Base-by-base conservation (phyloP, 345 rosid genomes). In the Salix exigua region DNA sequence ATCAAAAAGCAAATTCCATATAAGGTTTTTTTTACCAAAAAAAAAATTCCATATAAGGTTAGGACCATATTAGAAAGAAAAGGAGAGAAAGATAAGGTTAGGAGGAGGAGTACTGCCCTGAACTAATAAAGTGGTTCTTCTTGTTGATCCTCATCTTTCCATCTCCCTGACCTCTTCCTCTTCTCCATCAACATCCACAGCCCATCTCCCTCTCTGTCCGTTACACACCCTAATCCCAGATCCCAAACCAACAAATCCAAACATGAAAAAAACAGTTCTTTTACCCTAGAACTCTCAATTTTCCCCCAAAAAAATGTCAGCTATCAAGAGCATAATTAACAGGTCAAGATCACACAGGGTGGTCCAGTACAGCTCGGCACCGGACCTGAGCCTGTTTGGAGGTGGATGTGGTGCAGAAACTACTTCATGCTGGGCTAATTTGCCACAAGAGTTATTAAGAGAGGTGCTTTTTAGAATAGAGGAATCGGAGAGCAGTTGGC, bases 301-400 rank as follows among this genome's bases (percentile, higher is more conserved):
- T 44, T 67, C 13, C 51, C 1, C 46, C 2, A 42, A 42, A 33
- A 12, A 4, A 73, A 81, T 77, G 84, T 58, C 84, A 26, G 74
- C 86, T 38, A 82, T 94, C 61, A 89, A 83, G 82, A 85, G 78
- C 79, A 68, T 91, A 73, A 77, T 77, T 33, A 46, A 58, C 75
- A 72, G 84, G 73, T 77, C 84, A 18, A 73, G 81, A 72, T 77
- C 84, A 2, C 71, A 53, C 68, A 72, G 78, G 66, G 83, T 77
- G 40, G 82, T 75, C 11, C 79, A 53, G 44, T 78, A 70, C 72
- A 79, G 81, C 46, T 73, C 48, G 19, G 66, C 71, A 38, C 60
- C 74, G 23, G 66, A 37, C 25, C 50, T 8, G 66, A 42, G 17
- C 10, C 62, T 9, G 23, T 58, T n/a, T 58, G 76, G 55, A 40